Percentiles rank a stretch among this genome's conserved stretches.
phyloP scores from a whole-genome alignment of 176 grass and related monocot genomes.

The Dendrocalamus sinicus region DNA sequence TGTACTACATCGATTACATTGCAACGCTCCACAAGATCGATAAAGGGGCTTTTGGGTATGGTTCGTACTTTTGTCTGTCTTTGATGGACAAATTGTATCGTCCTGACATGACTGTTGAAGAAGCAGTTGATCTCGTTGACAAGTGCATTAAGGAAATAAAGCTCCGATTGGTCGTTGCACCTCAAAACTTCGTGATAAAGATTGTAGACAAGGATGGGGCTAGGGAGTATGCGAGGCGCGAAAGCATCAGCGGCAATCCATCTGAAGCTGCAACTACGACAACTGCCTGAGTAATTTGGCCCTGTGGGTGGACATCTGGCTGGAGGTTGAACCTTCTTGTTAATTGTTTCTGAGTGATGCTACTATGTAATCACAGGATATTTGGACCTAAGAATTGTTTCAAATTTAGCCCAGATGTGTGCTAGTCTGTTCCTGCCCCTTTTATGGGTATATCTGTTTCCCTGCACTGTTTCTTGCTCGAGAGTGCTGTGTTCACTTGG shows the following conservation, averaged over 20 bases:
- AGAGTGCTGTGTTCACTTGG: background rate
- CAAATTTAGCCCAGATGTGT: conserved; percentile 29
- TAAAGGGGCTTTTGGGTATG: conserved; percentile 89
- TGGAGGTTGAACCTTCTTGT: background rate
- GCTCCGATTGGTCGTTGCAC: conserved; percentile 74
- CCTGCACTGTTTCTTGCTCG: background rate
- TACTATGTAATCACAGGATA: conserved; percentile 46
- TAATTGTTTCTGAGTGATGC: conserved; percentile 36
- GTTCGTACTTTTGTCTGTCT: conserved; percentile 73
- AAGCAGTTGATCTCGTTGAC: conserved; percentile 79
- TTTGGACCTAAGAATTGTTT: conserved; percentile 20
- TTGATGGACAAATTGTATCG: conserved; percentile 88
- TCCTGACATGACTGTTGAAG: conserved; percentile 73
- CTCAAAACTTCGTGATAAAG: conserved; percentile 86
- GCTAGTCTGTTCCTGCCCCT: conserved; percentile 12
- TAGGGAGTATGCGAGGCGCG: conserved; percentile 30
- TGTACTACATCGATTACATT: conserved; percentile 96
- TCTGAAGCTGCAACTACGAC: conserved; percentile 10
- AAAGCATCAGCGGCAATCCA: conserved; percentile 18
- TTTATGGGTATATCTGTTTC: conserved; percentile 15
- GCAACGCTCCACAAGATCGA: conserved; percentile 91
- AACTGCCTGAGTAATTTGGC: conserved; percentile 2
- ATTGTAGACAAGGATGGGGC: conserved; percentile 60
- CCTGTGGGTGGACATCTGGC: background rate
- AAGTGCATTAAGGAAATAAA: conserved; percentile 88